Percentiles rank a stretch among this genome's conserved stretches.
phyloP scores from a whole-genome alignment of 768 basidiomycete genomes.

The Psilocybe tampanensis region DNA sequence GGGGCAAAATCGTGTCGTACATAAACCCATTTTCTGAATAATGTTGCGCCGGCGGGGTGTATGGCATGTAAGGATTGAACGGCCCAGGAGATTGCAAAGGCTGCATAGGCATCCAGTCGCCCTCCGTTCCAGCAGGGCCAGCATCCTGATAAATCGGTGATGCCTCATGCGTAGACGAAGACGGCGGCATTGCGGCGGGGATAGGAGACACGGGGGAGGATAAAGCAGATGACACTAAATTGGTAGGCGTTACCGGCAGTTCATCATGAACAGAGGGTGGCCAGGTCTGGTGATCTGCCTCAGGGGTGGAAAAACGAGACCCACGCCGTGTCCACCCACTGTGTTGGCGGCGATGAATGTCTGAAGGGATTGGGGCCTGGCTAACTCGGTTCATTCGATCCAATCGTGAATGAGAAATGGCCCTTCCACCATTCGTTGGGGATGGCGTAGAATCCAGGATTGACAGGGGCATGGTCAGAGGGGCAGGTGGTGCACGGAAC shows the following conservation, averaged over 20 bases:
- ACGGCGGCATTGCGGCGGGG: conserved; percentile 12
- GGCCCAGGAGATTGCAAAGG: conserved; percentile 5
- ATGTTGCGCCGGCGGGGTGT: background rate
- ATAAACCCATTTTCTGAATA: background rate
- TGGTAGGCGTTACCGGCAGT: conserved; percentile 19
- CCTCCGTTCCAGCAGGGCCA: conserved; percentile 15
- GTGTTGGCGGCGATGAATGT: conserved; percentile 31
- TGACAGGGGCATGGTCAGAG: conserved; percentile 29
- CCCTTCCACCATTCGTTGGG: conserved; percentile 31
- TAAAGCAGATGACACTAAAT: conserved; percentile 11
- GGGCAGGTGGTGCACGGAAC: conserved; percentile 25
- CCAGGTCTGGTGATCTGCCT: conserved; percentile 28
- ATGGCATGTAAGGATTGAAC: conserved; percentile 17
- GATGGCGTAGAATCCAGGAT: conserved; percentile 15
- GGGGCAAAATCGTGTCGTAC: background rate
- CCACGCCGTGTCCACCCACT: conserved; percentile 30
- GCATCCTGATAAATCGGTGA: conserved; percentile 10
- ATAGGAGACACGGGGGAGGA: conserved; percentile 21
- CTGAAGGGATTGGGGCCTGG: conserved; percentile 33
- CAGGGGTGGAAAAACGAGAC: conserved; percentile 39
- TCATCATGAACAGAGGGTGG: conserved; percentile 11
- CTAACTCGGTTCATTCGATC: conserved; percentile 36
- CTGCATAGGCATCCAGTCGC: conserved; percentile 5
- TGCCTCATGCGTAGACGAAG: conserved; percentile 12
- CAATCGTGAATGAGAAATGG: conserved; percentile 33